phyloP scores from a whole-genome alignment of 768 basidiomycete genomes.

The Amanita rubescens region DNA sequence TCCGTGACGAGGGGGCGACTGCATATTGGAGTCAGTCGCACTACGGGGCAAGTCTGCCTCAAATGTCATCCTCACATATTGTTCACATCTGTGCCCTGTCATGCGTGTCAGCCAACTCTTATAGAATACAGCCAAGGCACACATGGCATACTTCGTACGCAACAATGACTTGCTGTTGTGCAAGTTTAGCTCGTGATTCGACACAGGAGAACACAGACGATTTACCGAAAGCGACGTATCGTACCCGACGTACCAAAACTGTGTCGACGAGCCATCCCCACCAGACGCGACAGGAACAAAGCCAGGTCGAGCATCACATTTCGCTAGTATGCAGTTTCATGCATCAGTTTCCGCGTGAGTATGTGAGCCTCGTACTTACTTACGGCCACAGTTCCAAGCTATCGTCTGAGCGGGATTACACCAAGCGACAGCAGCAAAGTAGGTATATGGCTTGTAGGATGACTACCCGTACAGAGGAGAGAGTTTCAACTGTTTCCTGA shows the following conservation, averaged over 20 bases:
- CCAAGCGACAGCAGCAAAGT: conserved; percentile 42
- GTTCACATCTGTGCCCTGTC: background rate
- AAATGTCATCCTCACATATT: background rate
- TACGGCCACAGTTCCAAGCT: conserved; percentile 47
- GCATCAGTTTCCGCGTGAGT: background rate
- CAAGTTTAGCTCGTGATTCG: background rate
- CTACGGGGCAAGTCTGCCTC: too few relatives aligned
- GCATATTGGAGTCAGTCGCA: background rate
- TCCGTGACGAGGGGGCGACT: background rate
- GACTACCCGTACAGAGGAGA: too few relatives aligned
- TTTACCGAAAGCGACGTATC: conserved; percentile 27
- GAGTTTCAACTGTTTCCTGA: too few relatives aligned
- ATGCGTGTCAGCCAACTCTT: too few relatives aligned
- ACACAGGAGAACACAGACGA: background rate
- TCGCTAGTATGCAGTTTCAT: conserved; percentile 14
- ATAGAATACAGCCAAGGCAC: background rate
- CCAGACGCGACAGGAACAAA: conserved; percentile 36
- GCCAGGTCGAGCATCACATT: background rate
- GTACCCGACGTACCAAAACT: conserved; percentile 42
- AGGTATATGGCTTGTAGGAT: too few relatives aligned
- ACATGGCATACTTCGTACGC: background rate
- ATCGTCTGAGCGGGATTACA: conserved; percentile 35
- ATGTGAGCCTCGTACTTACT: conserved; percentile 7
- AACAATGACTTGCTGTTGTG: background rate
- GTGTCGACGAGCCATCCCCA: conserved; percentile 33